Percentiles rank a stretch among this genome's conserved stretches.
Conservation (phyloP, 2,329 filamentous ascomycete genomes). For the Grosmannia penicillata region DNA sequence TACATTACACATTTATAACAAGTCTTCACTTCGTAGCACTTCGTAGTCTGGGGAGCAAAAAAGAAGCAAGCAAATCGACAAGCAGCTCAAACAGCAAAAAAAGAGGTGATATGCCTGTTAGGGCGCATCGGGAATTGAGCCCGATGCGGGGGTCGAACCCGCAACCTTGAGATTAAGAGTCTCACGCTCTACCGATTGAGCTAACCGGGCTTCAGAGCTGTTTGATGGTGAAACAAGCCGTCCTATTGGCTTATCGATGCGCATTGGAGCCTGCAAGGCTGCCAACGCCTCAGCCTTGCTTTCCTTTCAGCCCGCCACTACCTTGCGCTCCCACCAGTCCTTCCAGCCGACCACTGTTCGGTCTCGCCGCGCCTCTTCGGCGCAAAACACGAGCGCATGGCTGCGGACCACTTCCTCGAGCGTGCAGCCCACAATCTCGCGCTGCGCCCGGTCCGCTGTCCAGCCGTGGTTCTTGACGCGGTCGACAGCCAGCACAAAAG, state of each 20-base stretch:
- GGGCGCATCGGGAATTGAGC: slow-evolving; percentile 24
- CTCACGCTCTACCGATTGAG: slow-evolving; percentile 61
- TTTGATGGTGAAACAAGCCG: too few species aligned
- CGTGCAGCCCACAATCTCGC: slow-evolving; percentile 62
- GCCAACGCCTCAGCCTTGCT: too few species aligned
- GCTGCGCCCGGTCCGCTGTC: slow-evolving; percentile 57
- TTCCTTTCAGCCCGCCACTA: too few species aligned
- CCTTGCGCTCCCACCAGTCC: slow-evolving; percentile 55
- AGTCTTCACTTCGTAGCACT: not conserved
- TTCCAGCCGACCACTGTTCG: slow-evolving; percentile 61
- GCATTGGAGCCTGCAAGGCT: too few species aligned
- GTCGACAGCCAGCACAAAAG: slow-evolving; percentile 73
- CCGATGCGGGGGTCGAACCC: slow-evolving; percentile 30
- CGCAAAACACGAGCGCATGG: slow-evolving; percentile 87
- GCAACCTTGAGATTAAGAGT: slow-evolving; percentile 38
- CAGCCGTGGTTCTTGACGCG: slow-evolving; percentile 58
- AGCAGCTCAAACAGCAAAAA: not conserved
- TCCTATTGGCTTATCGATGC: too few species aligned
- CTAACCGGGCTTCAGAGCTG: slow-evolving; percentile 49
- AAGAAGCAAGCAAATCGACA: not conserved
- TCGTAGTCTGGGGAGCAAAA: not conserved
- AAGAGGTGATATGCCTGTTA: not conserved
- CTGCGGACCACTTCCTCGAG: slow-evolving; percentile 79
- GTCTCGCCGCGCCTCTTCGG: slow-evolving; percentile 65
- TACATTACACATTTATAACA: not conserved